Evolutionary conservation across 306 rosid species (phyloP), one percentile per base, ranked within the genome.

Genomic region (Cyclanthera cordifolia): DNA sequence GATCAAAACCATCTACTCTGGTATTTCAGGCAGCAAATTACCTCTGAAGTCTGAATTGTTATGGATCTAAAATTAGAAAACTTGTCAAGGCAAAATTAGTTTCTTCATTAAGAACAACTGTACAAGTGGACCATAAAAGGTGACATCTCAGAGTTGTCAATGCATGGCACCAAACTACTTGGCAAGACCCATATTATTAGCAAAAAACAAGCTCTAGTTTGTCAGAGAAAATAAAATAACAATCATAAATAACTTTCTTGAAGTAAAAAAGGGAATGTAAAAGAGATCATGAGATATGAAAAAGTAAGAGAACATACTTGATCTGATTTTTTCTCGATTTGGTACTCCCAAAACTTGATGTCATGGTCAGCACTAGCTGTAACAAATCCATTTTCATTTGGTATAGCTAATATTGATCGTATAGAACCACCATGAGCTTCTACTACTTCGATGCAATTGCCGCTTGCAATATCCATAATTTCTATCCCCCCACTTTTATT

Each of bases 291-390:
- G 17, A 39, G 54, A 74, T 48, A 37, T 47, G 21, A 59, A 75
- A 51, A 73, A 73, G 69, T 32, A 70, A n/a, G 50, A 58, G 72
- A 75, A 78, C 95, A 17, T 67, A 93, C 98, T 76, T 89, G 98
- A 77, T 85, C 79, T 10, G 95, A 77, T 23, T 78, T 85, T 72
- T 84, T 91, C 82, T 79, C 80, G 27, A 79, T 69, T 61, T 80
- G 75, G 70, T 93, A 93, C 75, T 86, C 96, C 98, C 98, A 93
- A 79, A 93, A 89, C 81, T 93, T 93, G 14, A 93, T 87, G 53
- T 93, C 96, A 21, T 84, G 89, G 76, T 93, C 98, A 39, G 91
- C 85, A 79, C 98, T 89, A 84, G 94, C 98, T 0, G 98, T 89
- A 70, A 87, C 87, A 75, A 93, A 93, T 60, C 94, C 88, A 81